phyloP scores from a whole-genome alignment of 345 rosid genomes.

The Theobroma cacao region DNA sequence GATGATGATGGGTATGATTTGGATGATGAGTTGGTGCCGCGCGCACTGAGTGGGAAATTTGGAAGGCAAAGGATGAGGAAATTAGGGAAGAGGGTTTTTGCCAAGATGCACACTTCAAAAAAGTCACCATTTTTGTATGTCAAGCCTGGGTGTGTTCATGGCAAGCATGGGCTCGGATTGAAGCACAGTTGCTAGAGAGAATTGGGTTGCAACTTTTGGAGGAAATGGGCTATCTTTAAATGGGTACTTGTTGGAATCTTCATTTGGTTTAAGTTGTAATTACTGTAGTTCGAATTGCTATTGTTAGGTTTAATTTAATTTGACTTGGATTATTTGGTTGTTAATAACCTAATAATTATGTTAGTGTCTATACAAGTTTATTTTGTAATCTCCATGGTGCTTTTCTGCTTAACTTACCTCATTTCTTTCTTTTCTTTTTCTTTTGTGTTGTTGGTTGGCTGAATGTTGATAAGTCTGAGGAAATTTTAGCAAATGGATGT shows the following conservation, averaged over 20 bases:
- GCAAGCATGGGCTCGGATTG: slow-evolving; percentile 52
- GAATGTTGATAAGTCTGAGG: background rate
- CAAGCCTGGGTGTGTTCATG: slow-evolving; percentile 51
- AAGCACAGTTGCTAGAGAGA: slow-evolving; percentile 21
- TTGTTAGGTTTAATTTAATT: background rate
- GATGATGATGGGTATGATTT: background rate
- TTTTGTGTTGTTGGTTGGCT: background rate
- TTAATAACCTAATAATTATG: background rate
- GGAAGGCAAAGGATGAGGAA: slow-evolving; percentile 55
- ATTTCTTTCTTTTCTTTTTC: background rate
- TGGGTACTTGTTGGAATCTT: slow-evolving; percentile 1
- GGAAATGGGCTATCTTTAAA: background rate
- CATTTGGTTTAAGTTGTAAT: background rate
- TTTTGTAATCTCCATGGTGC: background rate
- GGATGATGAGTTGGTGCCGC: slow-evolving; percentile 41
- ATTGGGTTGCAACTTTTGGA: background rate
- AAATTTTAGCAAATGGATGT: background rate
- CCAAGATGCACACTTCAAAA: slow-evolving; percentile 33
- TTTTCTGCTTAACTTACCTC: background rate
- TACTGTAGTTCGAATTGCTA: background rate
- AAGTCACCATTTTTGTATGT: slow-evolving; percentile 24
- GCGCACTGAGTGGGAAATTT: slow-evolving; percentile 35
- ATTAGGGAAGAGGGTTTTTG: slow-evolving; percentile 43
- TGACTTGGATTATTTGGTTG: background rate
- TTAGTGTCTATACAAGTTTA: background rate